Base-by-base conservation (phyloP, 176 grass and related monocot species). In the Carex cristatella region DNA sequence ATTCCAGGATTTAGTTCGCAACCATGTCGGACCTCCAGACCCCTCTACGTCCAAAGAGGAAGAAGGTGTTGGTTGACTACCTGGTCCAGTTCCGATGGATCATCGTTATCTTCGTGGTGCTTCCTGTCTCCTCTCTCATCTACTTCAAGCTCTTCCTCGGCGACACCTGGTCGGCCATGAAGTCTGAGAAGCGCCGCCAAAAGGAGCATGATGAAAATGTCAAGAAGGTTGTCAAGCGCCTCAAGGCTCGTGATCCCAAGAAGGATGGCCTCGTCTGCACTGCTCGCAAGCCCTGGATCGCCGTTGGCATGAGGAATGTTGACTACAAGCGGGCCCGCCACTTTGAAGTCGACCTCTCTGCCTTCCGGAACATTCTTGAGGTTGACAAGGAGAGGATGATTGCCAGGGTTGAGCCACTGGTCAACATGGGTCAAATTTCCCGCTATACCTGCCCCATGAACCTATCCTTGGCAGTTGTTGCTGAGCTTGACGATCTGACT, bases 241-340 rank as follows among this genome's bases (percentile, higher is more conserved):
- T 97, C n/a, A 94, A 94, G 89, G 87, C 94, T 87, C 87, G 95
- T 62, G 87, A 97, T 79, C 88, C 95, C 30, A 90, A 93, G 84
- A 97, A 93, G 87, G 95, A 97, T 65, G 95, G 95, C 1, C 95
- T 97, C 42, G 95, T 97, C 8, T 97, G 95, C 89, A 97, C 92
- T 1, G 95, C 95, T 23, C 88, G 95, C 73, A 98, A 98, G 78
- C 95, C 95, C 1, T 94, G 90, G 87, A 94, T 94, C 38, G 95
- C 88, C 42, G 92, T 98, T 63, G 95, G 95, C 84, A 93, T 94
- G 95, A 90, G 95, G 63, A 94, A 94, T 40, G 95, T 98, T 7
- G 95, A 98, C 87, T 98, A 98, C 86, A 98, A 94, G 81, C 84
- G 92, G 4, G 95, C 89, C 18, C 88, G 95, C 48, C 92, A 94